Base-by-base conservation (phyloP, 345 rosid genomes). In the Moricandia arvensis region DNA sequence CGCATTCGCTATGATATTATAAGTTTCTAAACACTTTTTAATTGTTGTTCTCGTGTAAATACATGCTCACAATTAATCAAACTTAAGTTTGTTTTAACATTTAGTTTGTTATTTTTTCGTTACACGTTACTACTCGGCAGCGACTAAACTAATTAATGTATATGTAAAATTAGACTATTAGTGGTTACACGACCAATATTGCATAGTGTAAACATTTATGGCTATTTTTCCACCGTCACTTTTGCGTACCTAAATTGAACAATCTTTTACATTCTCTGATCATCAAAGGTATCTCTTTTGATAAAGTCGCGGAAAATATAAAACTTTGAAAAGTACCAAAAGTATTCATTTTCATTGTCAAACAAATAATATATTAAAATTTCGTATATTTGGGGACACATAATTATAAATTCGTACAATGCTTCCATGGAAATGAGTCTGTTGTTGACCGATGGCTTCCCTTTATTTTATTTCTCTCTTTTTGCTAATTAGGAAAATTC, bases 371-470 rank as follows among this genome's bases (percentile, higher is more conserved):
- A 59, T 1, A 37, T 16, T 9, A n/a, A 61, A 18, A 8, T 15
- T 61, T 43, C 2, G 62, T 58, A 63, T 27, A 38, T 63, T 63
- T 30, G 29, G 53, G 60, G 67, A 58, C 76, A 45, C 11, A 64
- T 43, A 58, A 13, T 71, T 77, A 45, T 58, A 21, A 62, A 65
- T 62, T 71, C 60, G 80, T 64, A 71, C 76, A 58, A 72, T 65
- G 67, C 68, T 77, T 77, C 71, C 75, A 47, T 34, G 76, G 72
- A 70, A 71, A 77, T 77, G 76, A 77, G 71, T 70, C 67, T 76
- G 75, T 76, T 76, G 66, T 70, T 70, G 80, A 77, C 72, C 54
- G 51, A 71, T 57, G 3, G 75, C 60, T 24, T 45, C 61, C 35
- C 18, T 7, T 47, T 21, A 4, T 15, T n/a, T 15, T 62, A 49